phyloP scores from a whole-genome alignment of 352 stramenopile genomes.

The Pythium folliculosum region DNA sequence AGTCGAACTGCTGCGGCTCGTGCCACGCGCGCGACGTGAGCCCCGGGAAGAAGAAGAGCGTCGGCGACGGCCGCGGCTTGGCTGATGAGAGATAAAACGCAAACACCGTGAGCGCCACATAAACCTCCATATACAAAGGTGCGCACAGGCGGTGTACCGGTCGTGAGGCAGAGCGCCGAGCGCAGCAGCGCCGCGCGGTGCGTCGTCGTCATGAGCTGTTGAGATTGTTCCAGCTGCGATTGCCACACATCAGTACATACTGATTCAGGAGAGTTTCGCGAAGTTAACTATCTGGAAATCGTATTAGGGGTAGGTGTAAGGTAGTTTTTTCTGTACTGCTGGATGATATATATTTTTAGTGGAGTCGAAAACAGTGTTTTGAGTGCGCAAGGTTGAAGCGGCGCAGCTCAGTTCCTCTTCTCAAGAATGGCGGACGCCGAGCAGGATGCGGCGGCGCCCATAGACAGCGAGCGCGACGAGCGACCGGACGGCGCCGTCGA shows the following conservation, averaged over 20 bases:
- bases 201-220: conserved; percentile 32
- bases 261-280: too few species aligned
- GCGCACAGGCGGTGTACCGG: conserved; percentile 33
- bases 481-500: not conserved
- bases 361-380: too few species aligned
- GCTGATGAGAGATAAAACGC: conserved; percentile 27
- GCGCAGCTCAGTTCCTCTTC: too few species aligned
- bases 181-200: conserved; percentile 66
- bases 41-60: conserved; percentile 79
- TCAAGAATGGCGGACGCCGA: not conserved
- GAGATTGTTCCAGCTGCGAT: too few species aligned
- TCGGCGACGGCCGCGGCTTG: conserved; percentile 75
- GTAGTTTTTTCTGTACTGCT: too few species aligned
- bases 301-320: too few species aligned
- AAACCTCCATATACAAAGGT: too few species aligned
- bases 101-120: not conserved
- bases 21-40: conserved; percentile 69
- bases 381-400: too few species aligned
- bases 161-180: conserved; percentile 78
- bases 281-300: conserved; percentile 15
- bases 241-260: too few species aligned
- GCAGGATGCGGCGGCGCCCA: not conserved
- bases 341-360: too few species aligned
- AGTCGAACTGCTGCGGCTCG: conserved; percentile 56
- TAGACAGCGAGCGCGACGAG: not conserved